Evolutionary conservation across 345 rosid genomes (phyloP).

Genomic region (Salix dunnii): DNA sequence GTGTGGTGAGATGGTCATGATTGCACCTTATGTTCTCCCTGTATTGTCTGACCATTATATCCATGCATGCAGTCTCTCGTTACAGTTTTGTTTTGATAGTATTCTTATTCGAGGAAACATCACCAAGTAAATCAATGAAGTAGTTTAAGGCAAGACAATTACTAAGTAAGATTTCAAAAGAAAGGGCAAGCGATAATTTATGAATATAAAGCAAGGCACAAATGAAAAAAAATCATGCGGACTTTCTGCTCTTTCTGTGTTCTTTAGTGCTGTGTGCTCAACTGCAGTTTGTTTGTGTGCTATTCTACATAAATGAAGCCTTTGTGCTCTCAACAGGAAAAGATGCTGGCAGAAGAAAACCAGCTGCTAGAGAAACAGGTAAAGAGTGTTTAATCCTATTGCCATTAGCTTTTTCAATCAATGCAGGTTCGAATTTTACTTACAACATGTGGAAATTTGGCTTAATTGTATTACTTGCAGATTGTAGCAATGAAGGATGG

Average conservation of each 20-base stretch:
- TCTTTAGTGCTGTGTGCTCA: background rate
- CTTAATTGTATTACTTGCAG: constrained; percentile 10
- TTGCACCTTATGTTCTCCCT: background rate
- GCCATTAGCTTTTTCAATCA: background rate
- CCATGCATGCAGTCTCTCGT: background rate
- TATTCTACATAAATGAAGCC: background rate
- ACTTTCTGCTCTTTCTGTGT: background rate
- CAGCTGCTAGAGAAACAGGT: constrained; percentile 34
- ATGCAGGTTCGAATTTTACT: background rate
- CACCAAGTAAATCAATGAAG: background rate
- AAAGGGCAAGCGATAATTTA: background rate
- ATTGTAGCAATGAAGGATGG: constrained; percentile 9
- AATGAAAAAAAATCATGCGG: background rate
- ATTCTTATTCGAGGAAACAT: background rate
- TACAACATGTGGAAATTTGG: background rate
- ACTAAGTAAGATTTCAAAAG: too few relatives aligned
- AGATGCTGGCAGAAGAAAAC: constrained; percentile 33
- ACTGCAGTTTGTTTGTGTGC: background rate
- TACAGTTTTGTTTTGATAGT: background rate
- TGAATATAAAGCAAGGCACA: background rate
- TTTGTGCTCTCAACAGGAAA: constrained; percentile 21
- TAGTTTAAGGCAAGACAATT: too few relatives aligned
- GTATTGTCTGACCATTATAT: background rate
- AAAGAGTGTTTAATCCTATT: background rate
- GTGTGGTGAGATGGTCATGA: background rate